Percentiles rank a stretch among this genome's conserved stretches.
phyloP scores from a whole-genome alignment of 2,329 filamentous ascomycete species.

The Neonectria magnoliae region DNA sequence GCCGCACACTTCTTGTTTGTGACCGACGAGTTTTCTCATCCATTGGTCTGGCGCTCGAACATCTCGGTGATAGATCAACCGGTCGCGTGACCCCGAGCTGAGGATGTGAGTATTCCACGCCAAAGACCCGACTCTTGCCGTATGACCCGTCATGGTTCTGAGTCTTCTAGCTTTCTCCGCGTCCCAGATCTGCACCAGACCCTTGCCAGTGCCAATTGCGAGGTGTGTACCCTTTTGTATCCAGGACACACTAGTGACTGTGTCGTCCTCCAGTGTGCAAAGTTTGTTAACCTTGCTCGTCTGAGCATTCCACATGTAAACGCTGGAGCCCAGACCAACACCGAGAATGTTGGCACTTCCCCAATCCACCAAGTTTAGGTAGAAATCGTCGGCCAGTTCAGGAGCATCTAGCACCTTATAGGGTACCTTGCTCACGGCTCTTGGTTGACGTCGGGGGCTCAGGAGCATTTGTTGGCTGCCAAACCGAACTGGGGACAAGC shows the following conservation, averaged over 20 bases:
- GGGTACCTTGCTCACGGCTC: conserved; percentile 93
- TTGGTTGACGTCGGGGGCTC: conserved; percentile 86
- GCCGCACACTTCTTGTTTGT: conserved; percentile 98
- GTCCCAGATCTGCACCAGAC: conserved; percentile 97
- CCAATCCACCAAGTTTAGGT: conserved; percentile 97
- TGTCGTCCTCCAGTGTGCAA: conserved; percentile 91
- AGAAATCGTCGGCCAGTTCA: conserved; percentile 96
- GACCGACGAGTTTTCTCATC: conserved; percentile 85
- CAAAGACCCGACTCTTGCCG: conserved; percentile 88
- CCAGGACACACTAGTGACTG: conserved; percentile 96
- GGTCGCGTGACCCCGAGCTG: conserved; percentile 92
- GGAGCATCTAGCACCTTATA: conserved; percentile 98
- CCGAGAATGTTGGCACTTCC: conserved; percentile 93
- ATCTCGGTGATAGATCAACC: conserved; percentile 93
- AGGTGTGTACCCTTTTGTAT: conserved; percentile 97
- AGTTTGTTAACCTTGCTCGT: conserved; percentile 92
- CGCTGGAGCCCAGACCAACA: conserved; percentile 89
- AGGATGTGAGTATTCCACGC: conserved; percentile 99
- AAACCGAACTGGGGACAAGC: conserved; percentile 90
- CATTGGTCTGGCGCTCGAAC: conserved; percentile 93
- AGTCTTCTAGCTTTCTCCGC: conserved; percentile 85
- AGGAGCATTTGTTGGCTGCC: conserved; percentile 94
- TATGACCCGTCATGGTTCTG: conserved; percentile 97
- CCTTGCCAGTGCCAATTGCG: conserved; percentile 93
- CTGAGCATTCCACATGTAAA: conserved; percentile 98